Base-by-base conservation (phyloP, 257 asterid species). In the Solanum appendiculatum region DNA sequence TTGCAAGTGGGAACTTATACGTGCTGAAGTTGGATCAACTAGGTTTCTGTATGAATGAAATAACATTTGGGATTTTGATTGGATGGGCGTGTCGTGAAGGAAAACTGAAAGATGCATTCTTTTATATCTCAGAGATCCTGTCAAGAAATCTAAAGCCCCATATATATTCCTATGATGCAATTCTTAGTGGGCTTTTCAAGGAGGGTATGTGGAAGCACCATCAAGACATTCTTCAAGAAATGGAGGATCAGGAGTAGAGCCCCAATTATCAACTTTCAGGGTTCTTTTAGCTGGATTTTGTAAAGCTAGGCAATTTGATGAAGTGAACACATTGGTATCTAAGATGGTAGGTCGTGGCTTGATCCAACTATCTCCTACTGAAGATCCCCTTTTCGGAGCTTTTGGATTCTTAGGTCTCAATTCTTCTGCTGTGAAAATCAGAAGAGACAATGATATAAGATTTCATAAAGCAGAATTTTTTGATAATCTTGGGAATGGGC, bases 401-500 rank as follows among this genome's bases (percentile, higher is more conserved):
- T 93, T 96, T 82, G 10, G 68, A 48, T 77, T 92, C 36, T 86
- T 96, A 91, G 98, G 98, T 85, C 84, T 96, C 37, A 56, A 88
- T 86, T 93, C 96, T n/a, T 88, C 83, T 87, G 66, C 85, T 75
- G 95, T 97, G 91, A 97, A 91, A 93, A 92, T 97, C 63, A 93
- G 91, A 91, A 93, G 99, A 88, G 99, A 97, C 90, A 94, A 93
- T 56, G 94, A 92, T 80, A 89, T 86, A 86, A 92, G 90, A 54
- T 90, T 87, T 69, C 92, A 87, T 13, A 94, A 89, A 87, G 89
- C 98, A 0, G 96, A 96, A 86, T 97, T 96, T 92, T 97, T 86
- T 29, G 99, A 97, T 91, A 87, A 89, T 87, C 97, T 97, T 66
- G 99, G 99, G 33, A 97, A 97, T 91, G 99, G 99, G 56, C 95